Conservation (phyloP, 2,329 filamentous ascomycete species). For the Hymenoscyphus infarciens region DNA sequence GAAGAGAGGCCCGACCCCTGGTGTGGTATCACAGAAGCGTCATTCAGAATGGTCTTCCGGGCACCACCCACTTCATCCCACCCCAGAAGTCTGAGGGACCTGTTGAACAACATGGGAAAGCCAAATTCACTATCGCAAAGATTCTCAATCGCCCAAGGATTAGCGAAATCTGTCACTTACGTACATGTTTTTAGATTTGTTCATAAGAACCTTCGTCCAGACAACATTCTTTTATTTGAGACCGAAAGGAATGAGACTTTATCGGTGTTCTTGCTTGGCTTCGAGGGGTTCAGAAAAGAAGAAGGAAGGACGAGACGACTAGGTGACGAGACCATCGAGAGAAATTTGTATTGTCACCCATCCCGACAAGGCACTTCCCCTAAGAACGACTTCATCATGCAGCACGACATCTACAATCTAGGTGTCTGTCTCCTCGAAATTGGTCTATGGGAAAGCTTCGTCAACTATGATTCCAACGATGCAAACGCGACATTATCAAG, state of each 20-base stretch:
- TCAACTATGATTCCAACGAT: constrained; percentile 5
- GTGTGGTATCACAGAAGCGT: too few relatives aligned
- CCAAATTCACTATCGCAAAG: background rate
- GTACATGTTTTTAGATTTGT: background rate
- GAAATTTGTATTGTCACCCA: background rate
- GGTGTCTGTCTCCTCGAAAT: constrained; percentile 24
- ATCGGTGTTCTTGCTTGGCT: background rate
- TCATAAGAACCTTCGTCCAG: background rate
- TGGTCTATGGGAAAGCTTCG: constrained; percentile 21
- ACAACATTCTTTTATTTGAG: background rate
- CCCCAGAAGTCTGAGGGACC: background rate
- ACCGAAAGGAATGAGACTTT: background rate
- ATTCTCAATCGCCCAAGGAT: background rate
- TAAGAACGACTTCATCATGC: constrained; percentile 14
- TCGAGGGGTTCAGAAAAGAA: background rate
- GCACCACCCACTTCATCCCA: background rate
- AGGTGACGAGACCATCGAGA: background rate
- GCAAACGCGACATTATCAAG: constrained; percentile 7
- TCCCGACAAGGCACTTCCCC: background rate
- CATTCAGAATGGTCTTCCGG: background rate
- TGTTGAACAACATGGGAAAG: background rate
- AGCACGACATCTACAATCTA: constrained; percentile 27
- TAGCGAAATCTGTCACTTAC: background rate
- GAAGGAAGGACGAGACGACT: background rate
- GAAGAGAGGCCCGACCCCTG: background rate